Evolutionary conservation across 768 basidiomycete species (phyloP).

Genomic region (Cystofilobasidium capitatum): DNA sequence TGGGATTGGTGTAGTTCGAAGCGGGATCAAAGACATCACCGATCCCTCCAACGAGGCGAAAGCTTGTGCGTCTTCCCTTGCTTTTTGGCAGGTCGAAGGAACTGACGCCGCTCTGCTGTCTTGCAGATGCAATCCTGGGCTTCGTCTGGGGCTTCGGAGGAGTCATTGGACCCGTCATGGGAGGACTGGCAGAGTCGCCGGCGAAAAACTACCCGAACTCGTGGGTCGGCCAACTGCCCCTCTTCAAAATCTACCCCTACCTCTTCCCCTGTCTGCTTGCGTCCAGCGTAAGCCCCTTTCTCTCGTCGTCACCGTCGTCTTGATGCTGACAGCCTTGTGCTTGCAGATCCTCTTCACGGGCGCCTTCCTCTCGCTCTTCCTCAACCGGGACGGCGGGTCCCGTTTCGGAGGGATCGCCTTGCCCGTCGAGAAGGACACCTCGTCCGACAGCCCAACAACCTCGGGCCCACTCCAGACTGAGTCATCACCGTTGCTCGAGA

Average conservation of each 20-base stretch:
- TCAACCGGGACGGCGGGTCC: conserved; percentile 83
- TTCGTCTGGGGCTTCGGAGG: conserved; percentile 97
- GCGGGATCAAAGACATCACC: conserved; percentile 74
- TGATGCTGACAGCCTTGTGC: conserved; percentile 40
- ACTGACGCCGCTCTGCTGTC: background rate
- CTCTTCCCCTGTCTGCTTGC: conserved; percentile 60
- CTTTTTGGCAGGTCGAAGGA: conserved; percentile 9
- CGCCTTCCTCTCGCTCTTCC: conserved; percentile 76
- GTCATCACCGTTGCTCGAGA: conserved; percentile 21
- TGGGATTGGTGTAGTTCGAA: conserved; percentile 85
- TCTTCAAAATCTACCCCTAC: conserved; percentile 79
- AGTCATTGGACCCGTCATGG: conserved; percentile 56
- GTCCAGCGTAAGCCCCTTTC: background rate
- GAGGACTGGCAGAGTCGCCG: conserved; percentile 46
- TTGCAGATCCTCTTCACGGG: conserved; percentile 52
- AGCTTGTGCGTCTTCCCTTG: conserved; percentile 40
- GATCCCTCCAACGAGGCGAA: conserved; percentile 86
- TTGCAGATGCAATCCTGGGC: conserved; percentile 40
- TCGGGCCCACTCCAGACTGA: background rate
- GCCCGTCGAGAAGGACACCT: conserved; percentile 56
- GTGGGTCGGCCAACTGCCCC: conserved; percentile 51
- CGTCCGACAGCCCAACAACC: background rate
- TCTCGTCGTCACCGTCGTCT: conserved; percentile 51
- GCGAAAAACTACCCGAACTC: conserved; percentile 73
- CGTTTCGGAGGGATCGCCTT: conserved; percentile 76